Base-by-base conservation (phyloP, 129 eudicot genomes). In the Centrapalus pauciflorus region DNA sequence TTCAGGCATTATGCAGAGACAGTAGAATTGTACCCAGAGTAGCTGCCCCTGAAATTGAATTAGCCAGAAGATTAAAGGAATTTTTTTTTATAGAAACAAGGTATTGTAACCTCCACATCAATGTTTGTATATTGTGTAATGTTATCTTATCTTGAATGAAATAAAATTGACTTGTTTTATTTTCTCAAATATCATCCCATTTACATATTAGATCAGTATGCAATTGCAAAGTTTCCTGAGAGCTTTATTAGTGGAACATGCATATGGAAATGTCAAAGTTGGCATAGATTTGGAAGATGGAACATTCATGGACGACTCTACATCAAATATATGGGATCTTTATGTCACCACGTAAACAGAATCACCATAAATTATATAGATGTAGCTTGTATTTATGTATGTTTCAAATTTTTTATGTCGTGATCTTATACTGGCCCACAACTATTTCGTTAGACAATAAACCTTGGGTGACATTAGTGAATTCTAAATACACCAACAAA, bases 1-100 rank as follows among this genome's bases (percentile, higher is more conserved):
- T 23, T 21, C 77, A 89, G 99, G 95, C 96, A 30, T 86, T 94
- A 88, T 94, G 95, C 88, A 89, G 84, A 76, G 99, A 94, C 78
- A 94, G 97, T 76, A 80, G 95, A 76, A 82, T 79, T 8, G 84
- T 94, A 32, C 96, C 99, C 62, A 97, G 99, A 58, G 97, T 95
- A 60, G 99, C 99, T 8, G 97, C 97, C 57, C 86, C 97, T 25
- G 95, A 89, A 71, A 94, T 94, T 64, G 99, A 94, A 73, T 76
- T 94, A 65, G 99, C 99, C 28, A 84, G 81, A 75, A 89, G 81
- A 70, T 61, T 89, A 69, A 89, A 93, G 78, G 99, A 93, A 30
- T 86, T 89, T 60, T 86, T 97, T 48, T 86, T 89, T 29, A 80
- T 81, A 59, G 96, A 89, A 67, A 94, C 96, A 0, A 97, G 99